These are phyloP conservation scores for Pseudogymnoascus sp. DNA, from an alignment of 2,329 filamentous ascomycete species.

Conservation along the genomic window DNA sequence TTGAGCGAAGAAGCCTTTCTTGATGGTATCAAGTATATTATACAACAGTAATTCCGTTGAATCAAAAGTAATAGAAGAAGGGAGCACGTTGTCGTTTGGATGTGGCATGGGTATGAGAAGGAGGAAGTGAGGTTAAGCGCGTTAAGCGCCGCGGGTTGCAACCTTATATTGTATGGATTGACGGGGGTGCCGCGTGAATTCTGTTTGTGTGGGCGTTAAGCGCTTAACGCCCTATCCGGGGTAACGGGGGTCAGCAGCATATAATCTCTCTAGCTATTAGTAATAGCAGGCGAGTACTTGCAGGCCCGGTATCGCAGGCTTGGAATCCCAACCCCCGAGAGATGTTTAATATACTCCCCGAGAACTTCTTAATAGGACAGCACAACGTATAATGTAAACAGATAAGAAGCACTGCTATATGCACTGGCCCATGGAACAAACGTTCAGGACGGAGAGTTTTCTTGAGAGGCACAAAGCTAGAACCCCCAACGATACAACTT, in stretches of 20 bases:
- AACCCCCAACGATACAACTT: neutral
- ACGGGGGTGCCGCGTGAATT: slow-evolving; percentile 3
- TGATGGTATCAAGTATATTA: neutral
- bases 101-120: neutral
- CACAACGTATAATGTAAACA: neutral
- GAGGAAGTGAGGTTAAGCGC: neutral
- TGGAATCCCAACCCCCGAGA: neutral
- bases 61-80: neutral
- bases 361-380: neutral
- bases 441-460: neutral
- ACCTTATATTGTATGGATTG: neutral
- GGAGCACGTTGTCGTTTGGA: neutral
- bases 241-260: neutral
- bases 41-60: neutral
- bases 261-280: neutral
- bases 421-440: neutral
- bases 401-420: neutral
- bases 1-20: slow-evolving; percentile 6
- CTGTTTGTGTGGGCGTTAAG: neutral
- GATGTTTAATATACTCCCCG: neutral
- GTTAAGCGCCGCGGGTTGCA: neutral
- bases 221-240: neutral
- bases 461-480: neutral
- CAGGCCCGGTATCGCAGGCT: neutral
- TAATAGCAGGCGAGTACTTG: neutral